phyloP scores from a whole-genome alignment of 495 filamentous ascomycete genomes.

The Penicillium argentinense region DNA sequence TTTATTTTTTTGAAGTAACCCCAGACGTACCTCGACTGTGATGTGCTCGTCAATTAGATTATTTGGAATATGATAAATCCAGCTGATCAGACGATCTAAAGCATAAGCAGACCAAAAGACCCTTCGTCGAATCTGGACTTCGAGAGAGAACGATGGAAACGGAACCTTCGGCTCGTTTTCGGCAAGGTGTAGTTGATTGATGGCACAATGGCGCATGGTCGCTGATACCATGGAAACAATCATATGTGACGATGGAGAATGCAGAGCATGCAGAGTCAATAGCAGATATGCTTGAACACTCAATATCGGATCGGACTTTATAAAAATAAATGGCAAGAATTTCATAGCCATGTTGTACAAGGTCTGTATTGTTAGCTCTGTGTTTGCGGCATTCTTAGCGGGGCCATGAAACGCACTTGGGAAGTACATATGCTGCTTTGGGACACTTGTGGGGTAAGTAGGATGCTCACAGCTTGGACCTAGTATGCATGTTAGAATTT shows the following conservation, averaged over 20 bases:
- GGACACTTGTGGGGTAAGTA: conserved; percentile 20
- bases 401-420: conserved; percentile 5
- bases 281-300: conserved; percentile 26
- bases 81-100: conserved; percentile 22
- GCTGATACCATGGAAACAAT: conserved; percentile 21
- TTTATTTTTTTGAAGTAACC: not conserved
- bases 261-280: conserved; percentile 24
- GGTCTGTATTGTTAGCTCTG: conserved; percentile 6
- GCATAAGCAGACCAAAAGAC: conserved; percentile 28
- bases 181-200: conserved; percentile 16
- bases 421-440: conserved; percentile 15
- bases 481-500: not conserved
- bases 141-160: conserved; percentile 3
- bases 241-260: conserved; percentile 24
- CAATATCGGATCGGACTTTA: conserved; percentile 13
- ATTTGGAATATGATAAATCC: conserved; percentile 23
- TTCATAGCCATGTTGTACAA: conserved; percentile 16
- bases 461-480: conserved; percentile 22
- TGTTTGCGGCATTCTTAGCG: no score
- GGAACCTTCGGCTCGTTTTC: conserved; percentile 1
- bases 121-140: conserved; percentile 22
- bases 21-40: conserved; percentile 12
- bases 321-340: conserved; percentile 15
- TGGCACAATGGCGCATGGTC: conserved; percentile 23
- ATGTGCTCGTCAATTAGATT: conserved; percentile 22